Conservation (phyloP, 2,329 filamentous ascomycete species). For the Sphaerulina musiva region DNA sequence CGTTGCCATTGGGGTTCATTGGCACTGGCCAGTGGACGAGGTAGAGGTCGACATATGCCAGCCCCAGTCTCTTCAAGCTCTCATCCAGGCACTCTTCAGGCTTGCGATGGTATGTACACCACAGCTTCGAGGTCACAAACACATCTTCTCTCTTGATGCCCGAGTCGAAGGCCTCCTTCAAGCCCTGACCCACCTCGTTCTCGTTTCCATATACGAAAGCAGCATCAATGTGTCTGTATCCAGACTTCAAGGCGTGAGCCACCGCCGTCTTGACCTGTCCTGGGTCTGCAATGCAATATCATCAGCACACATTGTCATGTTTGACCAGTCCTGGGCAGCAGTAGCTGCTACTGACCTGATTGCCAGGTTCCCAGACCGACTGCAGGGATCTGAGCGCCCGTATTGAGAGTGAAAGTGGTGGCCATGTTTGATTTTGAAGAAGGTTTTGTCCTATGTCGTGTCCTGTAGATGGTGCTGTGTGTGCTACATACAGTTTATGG, state of each 20-base stretch:
- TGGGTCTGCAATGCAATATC: slow-evolving; percentile 21
- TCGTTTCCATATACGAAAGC: slow-evolving; percentile 75
- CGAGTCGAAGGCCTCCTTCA: slow-evolving; percentile 62
- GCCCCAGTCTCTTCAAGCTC: slow-evolving; percentile 64
- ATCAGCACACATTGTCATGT: not conserved
- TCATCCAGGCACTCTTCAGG: slow-evolving; percentile 64
- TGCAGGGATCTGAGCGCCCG: slow-evolving; percentile 36
- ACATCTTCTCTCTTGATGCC: slow-evolving; percentile 70
- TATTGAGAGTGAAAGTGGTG: slow-evolving; percentile 34
- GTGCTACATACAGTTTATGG: too few species aligned
- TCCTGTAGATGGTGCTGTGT: too few species aligned
- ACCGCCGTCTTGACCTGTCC: slow-evolving; percentile 46
- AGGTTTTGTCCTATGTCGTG: too few species aligned
- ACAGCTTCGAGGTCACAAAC: slow-evolving; percentile 80
- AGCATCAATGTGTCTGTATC: slow-evolving; percentile 57
- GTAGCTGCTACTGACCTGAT: slow-evolving; percentile 12
- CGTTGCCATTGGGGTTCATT: slow-evolving; percentile 71
- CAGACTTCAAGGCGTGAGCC: slow-evolving; percentile 43
- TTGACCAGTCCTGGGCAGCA: not conserved
- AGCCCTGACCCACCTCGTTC: slow-evolving; percentile 70
- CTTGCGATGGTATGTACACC: slow-evolving; percentile 69
- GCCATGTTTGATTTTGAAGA: slow-evolving; percentile 16
- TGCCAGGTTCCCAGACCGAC: slow-evolving; percentile 38
- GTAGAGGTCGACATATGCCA: slow-evolving; percentile 76
- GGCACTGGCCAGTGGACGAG: slow-evolving; percentile 73